Conservation (phyloP, 495 filamentous ascomycete species). For the Penicillium daleae region DNA sequence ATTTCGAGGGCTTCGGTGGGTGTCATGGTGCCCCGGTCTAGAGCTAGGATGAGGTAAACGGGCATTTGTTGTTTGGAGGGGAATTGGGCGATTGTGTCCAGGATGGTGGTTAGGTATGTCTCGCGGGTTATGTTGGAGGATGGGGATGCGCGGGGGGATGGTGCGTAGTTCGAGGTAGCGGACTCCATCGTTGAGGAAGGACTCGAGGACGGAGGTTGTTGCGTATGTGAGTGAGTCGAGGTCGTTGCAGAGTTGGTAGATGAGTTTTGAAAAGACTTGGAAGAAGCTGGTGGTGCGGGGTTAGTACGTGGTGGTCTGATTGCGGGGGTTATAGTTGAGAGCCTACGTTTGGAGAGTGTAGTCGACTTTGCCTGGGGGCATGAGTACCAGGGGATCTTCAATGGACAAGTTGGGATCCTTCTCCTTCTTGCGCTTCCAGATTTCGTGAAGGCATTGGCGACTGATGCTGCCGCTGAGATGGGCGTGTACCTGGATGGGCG, state of each 20-base stretch:
- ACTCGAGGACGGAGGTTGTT: conserved; percentile 68
- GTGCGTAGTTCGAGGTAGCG: conserved; percentile 82
- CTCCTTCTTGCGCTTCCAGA: conserved; percentile 66
- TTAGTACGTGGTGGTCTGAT: not conserved
- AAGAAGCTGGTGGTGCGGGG: conserved; percentile 61
- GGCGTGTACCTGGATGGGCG: conserved; percentile 67
- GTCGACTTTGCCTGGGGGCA: conserved; percentile 70
- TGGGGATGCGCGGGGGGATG: conserved; percentile 68
- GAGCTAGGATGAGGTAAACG: conserved; percentile 70
- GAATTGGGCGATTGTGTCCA: conserved; percentile 60
- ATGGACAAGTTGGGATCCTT: conserved; percentile 51
- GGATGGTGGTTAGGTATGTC: conserved; percentile 67
- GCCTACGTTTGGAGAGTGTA: conserved; percentile 71
- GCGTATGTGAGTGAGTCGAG: conserved; percentile 59
- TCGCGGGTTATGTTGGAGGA: conserved; percentile 56
- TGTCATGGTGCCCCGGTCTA: conserved; percentile 68
- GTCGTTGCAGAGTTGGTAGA: conserved; percentile 72
- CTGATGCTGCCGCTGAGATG: conserved; percentile 84
- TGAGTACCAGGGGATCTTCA: conserved; percentile 68
- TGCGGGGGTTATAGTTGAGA: not conserved
- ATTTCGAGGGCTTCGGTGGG: conserved; percentile 58
- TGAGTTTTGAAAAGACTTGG: conserved; percentile 75
- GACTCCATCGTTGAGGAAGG: conserved; percentile 74
- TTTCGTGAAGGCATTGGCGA: conserved; percentile 71
- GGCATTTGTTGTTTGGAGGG: conserved; percentile 42